Conservation (phyloP, 345 rosid species). For the Sapria himalayana region DNA sequence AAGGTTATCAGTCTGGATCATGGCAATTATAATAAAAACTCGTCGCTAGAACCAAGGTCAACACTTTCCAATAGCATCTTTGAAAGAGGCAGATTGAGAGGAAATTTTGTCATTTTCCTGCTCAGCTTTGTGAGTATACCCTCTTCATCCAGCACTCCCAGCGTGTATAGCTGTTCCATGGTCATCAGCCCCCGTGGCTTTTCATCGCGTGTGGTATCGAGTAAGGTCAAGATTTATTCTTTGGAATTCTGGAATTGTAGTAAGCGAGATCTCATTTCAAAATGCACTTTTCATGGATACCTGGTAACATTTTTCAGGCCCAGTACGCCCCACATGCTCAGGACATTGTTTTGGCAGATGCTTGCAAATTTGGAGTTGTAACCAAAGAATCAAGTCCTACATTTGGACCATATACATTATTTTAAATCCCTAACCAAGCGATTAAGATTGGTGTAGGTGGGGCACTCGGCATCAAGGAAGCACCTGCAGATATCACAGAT, state of each 20-base stretch:
- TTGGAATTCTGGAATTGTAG: constrained; percentile 72
- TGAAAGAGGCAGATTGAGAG: constrained; percentile 72
- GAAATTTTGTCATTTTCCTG: constrained; percentile 93
- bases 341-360: constrained; percentile 74
- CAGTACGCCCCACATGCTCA: constrained; percentile 76
- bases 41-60: constrained; percentile 88
- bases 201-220: constrained; percentile 31
- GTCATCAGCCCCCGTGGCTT: constrained; percentile 87
- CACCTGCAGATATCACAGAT: constrained; percentile 65
- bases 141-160: constrained; percentile 83
- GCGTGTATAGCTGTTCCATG: constrained; percentile 64
- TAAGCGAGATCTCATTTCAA: constrained; percentile 64
- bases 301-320: constrained; percentile 72
- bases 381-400: constrained; percentile 58
- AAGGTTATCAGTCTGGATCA: constrained; percentile 81
- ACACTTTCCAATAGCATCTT: constrained; percentile 92
- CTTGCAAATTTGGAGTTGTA: constrained; percentile 71
- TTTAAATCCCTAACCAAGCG: constrained; percentile 44
- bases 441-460: constrained; percentile 62
- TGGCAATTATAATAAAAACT: constrained; percentile 71
- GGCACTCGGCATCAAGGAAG: constrained; percentile 70
- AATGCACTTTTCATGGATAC: constrained; percentile 61
- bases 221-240: constrained; percentile 63
- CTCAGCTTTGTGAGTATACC: constrained; percentile 79
- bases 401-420: constrained; percentile 62